A percentile compares a stretch with the other conserved stretches of the same genome.
Conservation (phyloP, 2,329 filamentous ascomycete species). For the Scedosporium boydii region DNA sequence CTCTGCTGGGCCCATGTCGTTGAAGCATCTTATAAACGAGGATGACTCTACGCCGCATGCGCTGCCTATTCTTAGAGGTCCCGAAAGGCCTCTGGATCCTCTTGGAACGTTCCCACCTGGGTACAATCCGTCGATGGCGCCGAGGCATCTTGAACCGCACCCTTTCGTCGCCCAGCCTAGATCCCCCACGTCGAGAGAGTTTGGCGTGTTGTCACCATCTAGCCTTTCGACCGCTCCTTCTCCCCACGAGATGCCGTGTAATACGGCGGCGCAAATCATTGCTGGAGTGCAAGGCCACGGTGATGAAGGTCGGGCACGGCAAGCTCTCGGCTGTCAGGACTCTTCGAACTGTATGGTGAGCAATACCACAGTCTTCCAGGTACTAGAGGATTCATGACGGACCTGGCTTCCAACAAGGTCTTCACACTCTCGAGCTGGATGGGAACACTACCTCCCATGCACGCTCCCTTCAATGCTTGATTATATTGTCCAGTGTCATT, state of each 20-base stretch:
- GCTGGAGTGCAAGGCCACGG: slow-evolving; percentile 27
- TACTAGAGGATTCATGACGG: slow-evolving; percentile 17
- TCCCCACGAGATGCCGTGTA: slow-evolving; percentile 24
- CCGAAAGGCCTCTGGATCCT: neutral
- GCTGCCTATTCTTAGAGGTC: neutral
- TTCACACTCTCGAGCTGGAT: neutral
- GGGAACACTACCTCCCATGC: neutral
- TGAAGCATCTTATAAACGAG: slow-evolving; percentile 6
- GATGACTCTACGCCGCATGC: neutral
- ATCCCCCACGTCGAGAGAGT: neutral
- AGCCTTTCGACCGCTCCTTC: slow-evolving; percentile 12
- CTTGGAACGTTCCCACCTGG: neutral
- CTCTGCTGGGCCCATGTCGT: neutral
- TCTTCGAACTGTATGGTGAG: slow-evolving; percentile 21
- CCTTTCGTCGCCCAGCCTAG: slow-evolving; percentile 4
- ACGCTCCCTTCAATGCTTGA: no score
- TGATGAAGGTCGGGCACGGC: slow-evolving; percentile 17
- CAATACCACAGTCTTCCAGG: slow-evolving; percentile 23
- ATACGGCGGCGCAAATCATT: slow-evolving; percentile 25
- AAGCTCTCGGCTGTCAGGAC: slow-evolving; percentile 19
- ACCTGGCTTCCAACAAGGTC: neutral
- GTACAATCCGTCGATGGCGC: slow-evolving; percentile 1
- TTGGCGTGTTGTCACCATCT: neutral
- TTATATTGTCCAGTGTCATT: no score
- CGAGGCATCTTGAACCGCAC: slow-evolving; percentile 5